Conservation (phyloP, 768 basidiomycete species). For the Mycena capillaripes region DNA sequence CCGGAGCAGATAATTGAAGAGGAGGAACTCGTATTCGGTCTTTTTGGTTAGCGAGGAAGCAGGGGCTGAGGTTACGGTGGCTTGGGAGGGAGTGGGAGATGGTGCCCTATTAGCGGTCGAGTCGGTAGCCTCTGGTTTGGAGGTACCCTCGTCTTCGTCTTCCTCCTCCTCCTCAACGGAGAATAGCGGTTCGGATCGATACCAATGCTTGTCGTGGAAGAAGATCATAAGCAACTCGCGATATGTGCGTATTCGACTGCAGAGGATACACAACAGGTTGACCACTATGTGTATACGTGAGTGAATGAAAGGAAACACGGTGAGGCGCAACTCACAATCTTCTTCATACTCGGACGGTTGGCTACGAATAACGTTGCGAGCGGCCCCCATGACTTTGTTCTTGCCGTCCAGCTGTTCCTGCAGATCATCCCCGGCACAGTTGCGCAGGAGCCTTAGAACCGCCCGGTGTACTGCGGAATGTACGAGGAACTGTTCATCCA, state of each 20-base stretch:
- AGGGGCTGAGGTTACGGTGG: constrained; percentile 66
- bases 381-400: constrained; percentile 86
- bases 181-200: constrained; percentile 81
- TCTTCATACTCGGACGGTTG: constrained; percentile 92
- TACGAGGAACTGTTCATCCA: constrained; percentile 95
- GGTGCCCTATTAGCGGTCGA: constrained; percentile 44
- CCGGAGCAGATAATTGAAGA: constrained; percentile 95
- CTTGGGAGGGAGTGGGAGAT: constrained; percentile 76
- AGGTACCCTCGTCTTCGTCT: constrained; percentile 61
- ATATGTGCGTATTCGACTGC: constrained; percentile 91
- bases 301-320: constrained; percentile 22
- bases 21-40: constrained; percentile 93
- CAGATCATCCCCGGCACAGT: constrained; percentile 92
- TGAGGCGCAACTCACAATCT: constrained; percentile 72
- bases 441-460: constrained; percentile 85
- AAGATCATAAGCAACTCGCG: constrained; percentile 96
- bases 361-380: constrained; percentile 73
- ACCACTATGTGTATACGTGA: constrained; percentile 75
- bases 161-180: constrained; percentile 84
- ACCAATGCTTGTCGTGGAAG: constrained; percentile 95
- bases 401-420: constrained; percentile 89
- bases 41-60: constrained; percentile 65
- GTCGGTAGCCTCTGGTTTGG: constrained; percentile 32
- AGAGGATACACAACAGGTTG: constrained; percentile 91
- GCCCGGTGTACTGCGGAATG: constrained; percentile 93